Evolutionary conservation across 345 rosid species (phyloP).

Genomic region (Garcia nutans): DNA sequence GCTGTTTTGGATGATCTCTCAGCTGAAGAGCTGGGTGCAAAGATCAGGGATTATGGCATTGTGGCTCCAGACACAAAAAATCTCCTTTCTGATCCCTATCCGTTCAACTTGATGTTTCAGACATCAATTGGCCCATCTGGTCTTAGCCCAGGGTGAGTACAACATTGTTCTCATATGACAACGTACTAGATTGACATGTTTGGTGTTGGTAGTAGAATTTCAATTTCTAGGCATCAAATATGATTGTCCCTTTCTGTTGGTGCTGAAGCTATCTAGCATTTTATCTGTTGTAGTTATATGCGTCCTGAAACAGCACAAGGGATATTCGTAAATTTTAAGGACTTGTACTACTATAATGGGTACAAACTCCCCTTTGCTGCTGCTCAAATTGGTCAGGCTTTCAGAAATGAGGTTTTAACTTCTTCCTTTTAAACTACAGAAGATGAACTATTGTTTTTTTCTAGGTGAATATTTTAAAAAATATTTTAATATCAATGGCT

Average conservation of each 20-base stretch:
- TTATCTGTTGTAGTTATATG: constrained; percentile 60
- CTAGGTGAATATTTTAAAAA: no score
- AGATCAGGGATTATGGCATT: constrained; percentile 79
- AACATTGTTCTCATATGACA: not conserved
- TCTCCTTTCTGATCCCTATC: constrained; percentile 85
- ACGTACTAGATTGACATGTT: not conserved
- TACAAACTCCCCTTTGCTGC: constrained; percentile 96
- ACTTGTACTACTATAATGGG: constrained; percentile 86
- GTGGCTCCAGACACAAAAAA: constrained; percentile 80
- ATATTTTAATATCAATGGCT: not conserved
- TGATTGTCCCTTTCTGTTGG: not conserved
- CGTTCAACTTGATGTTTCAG: constrained; percentile 93
- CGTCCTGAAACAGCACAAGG: constrained; percentile 99
- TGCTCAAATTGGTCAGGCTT: constrained; percentile 97
- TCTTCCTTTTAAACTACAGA: constrained; percentile 9
- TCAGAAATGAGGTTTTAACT: constrained; percentile 78
- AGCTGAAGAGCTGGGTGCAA: constrained; percentile 69
- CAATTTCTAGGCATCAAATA: not conserved
- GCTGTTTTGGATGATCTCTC: constrained; percentile 83
- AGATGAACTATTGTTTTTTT: not conserved
- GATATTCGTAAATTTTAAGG: constrained; percentile 88
- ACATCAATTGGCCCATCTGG: constrained; percentile 98
- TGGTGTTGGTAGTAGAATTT: not conserved
- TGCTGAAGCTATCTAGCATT: not conserved
- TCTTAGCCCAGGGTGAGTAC: constrained; percentile 64